phyloP scores from a whole-genome alignment of 2,329 filamentous ascomycete genomes.

The Ophiostoma populinum region DNA sequence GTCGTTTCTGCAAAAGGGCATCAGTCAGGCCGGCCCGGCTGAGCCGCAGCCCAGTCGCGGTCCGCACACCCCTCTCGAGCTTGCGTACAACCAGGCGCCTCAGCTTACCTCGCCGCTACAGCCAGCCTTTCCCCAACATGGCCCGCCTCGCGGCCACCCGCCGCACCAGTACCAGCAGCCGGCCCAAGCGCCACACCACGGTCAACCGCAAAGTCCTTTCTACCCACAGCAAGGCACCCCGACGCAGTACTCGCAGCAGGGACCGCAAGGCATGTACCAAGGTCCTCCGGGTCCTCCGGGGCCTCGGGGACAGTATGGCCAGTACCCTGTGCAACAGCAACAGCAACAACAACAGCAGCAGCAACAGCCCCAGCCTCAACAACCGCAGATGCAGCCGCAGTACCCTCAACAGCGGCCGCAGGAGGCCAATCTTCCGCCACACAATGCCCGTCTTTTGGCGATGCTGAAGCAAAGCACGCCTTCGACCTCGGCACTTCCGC shows the following conservation, averaged over 20 bases:
- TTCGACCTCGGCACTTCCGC: neutral
- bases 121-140: conserved; percentile 30
- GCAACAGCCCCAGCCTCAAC: conserved; percentile 2
- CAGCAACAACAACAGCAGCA: conserved; percentile 4
- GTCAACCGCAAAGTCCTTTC: conserved; percentile 12
- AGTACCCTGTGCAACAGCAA: neutral
- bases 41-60: conserved; percentile 9
- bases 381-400: conserved; percentile 5
- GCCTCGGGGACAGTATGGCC: neutral
- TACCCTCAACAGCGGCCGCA: conserved; percentile 1
- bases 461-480: neutral
- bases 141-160: conserved; percentile 9
- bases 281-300: neutral
- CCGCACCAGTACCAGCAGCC: neutral
- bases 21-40: neutral
- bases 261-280: neutral
- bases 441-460: conserved; percentile 3
- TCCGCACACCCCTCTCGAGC: conserved; percentile 37
- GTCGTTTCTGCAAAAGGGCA: conserved; percentile 3
- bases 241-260: neutral
- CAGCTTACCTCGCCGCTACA: conserved; percentile 39
- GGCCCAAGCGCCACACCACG: neutral
- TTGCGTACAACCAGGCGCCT: conserved; percentile 28
- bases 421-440: conserved; percentile 2
- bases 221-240: conserved; percentile 7